Evolutionary conservation across 225 moss, liverwort and hornwort species (phyloP).

Genomic region (Polytrichum commune): DNA sequence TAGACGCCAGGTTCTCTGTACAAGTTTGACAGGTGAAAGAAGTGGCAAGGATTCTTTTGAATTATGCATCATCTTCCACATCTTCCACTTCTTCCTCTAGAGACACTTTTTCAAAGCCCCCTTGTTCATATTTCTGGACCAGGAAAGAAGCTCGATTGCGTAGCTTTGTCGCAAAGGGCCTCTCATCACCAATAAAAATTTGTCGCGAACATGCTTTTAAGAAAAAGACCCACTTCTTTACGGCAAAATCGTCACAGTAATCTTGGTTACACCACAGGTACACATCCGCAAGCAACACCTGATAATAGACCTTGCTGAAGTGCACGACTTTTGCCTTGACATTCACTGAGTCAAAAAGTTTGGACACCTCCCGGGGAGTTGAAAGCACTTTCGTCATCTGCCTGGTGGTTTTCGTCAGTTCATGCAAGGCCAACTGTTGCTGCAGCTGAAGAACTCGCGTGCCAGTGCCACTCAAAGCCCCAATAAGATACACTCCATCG

Average conservation of each 20-base stretch:
- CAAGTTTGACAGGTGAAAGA: too few relatives aligned
- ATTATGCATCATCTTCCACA: too few relatives aligned
- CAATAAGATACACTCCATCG: conserved; percentile 35
- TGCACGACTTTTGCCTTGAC: conserved; percentile 41
- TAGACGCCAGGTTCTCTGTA: too few relatives aligned
- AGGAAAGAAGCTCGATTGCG: conserved; percentile 49
- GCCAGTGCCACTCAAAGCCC: conserved; percentile 40
- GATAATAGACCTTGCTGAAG: conserved; percentile 40
- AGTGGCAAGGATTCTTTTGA: too few relatives aligned
- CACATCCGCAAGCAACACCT: conserved; percentile 37
- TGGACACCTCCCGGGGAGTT: conserved; percentile 33
- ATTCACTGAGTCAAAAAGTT: conserved; percentile 30
- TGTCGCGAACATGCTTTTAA: conserved; percentile 39
- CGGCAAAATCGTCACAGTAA: conserved; percentile 22
- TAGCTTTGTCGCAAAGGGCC: conserved; percentile 52
- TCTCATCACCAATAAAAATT: conserved; percentile 51
- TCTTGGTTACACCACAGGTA: conserved; percentile 49
- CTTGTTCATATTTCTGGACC: conserved; percentile 51
- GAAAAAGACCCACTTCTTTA: conserved; percentile 38
- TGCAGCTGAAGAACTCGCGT: conserved; percentile 41
- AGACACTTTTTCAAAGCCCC: conserved; percentile 19
- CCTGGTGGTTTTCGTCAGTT: conserved; percentile 28
- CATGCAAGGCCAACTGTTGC: conserved; percentile 33
- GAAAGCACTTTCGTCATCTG: conserved; percentile 17
- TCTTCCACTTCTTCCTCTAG: conserved; percentile 22